Base-by-base conservation (phyloP, 768 basidiomycete species). In the Tulasnella sp. region DNA sequence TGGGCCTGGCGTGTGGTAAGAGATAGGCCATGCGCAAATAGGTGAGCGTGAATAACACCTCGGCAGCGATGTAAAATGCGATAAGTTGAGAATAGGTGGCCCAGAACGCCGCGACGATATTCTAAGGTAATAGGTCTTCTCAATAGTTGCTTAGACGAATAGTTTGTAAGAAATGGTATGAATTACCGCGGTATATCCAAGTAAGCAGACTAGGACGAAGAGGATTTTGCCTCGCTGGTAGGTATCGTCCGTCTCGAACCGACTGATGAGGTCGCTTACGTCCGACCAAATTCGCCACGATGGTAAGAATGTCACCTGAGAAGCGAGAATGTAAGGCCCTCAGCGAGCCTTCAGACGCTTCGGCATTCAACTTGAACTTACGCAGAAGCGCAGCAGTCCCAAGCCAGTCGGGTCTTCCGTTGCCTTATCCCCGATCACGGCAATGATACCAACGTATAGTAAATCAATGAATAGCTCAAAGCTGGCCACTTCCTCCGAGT, bases 251-350 rank as follows among this genome's bases (percentile, higher is more conserved):
- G 55, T 44, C 23, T 42, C 55, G 11, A 56, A 56, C 23, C 44
- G 41, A 27, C 38, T 42, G 23, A 56, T 42, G 21, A 56, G n/a
- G 15, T 29, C 29, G 13, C 34, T 43, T 7, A 56, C 41, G 15
- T 56, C 55, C n/a, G 55, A 56, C 55, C 55, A 56, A 24, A 56
- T 56, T 27, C 44, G 42, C 55, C 55, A 56, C 15, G 55, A 56
- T 3, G 55, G 55, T 13, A 56, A 27, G 26, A 56, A 56, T 7
- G 55, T 44, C 15, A 56, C 55, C 55, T 56, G 41, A 15, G 17
- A 9, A n/a, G n/a, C n/a, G n/a, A 17, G 24, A 45, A 7, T 19
- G 2, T 41, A 56, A 17, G 5, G 38, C 42, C 38, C 55, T 13
- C 13, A 23, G 30, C 4, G 23, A 32, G 30, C 13, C 23, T 11